Evolutionary conservation across 257 asterid species (phyloP), one percentile per base, ranked within the genome.

Genomic region (Salvia miltiorrhiza): DNA sequence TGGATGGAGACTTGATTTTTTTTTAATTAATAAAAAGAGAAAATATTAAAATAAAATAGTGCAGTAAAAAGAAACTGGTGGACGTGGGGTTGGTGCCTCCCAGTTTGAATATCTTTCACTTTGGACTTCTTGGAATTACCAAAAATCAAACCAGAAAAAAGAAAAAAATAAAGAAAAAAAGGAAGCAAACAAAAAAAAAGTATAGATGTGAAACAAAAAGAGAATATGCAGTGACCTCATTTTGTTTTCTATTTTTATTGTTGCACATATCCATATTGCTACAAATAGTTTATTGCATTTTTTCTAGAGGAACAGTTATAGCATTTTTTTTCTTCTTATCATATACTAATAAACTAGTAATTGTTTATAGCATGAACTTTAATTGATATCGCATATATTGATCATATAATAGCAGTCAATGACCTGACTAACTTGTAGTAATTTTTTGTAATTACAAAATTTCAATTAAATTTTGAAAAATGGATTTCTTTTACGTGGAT

Each of bases 91-190:
- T 74, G 74, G 40, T 73, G 75, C 67, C 64, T 49, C 78, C 65
- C 75, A 65, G 64, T 79, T 76, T 82, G 85, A 85, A 78, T 74
- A 72, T 67, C 76, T 60, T 71, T 59, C 39, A 43, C 86, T 81
- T 81, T 79, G 78, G 86, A 80, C 81, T 72, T 76, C 88, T 85
- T 74, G 83, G 79, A 78, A 78, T 80, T 47, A 56, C 74, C 82
- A 82, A 85, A 60, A 85, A 73, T 77, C 75, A 28, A 75, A 8
- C 70, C 44, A 40, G n/a, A n/a, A 7, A 7, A 41, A 32, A 67
- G 41, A 55, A 58, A 64, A 73, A 73, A 45, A 61, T 2, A 30
- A n/a, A n/a, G n/a, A n/a, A 30, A 30, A 30, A 30, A 75, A 63
- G 60, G 52, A 40, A 37, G 20, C 50, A 54, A 67, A 69, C 52